Conservation (phyloP, 768 basidiomycete genomes). For the Candolleomyces aberdarensis region DNA sequence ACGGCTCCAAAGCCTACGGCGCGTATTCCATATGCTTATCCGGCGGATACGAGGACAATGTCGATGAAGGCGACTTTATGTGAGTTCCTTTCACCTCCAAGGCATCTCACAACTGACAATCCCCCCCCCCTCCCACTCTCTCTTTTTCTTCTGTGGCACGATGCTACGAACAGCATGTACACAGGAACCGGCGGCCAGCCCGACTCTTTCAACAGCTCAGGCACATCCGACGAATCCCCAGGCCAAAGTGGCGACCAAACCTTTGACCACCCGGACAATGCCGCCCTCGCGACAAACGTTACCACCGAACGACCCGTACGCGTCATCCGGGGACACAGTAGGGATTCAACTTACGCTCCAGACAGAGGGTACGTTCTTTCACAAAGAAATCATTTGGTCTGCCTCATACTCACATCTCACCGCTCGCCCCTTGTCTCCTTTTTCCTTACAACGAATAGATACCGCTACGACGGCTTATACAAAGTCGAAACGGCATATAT, state of each 20-base stretch:
- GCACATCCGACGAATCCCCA: not conserved
- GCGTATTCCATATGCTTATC: constrained; percentile 41
- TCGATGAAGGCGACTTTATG: constrained; percentile 37
- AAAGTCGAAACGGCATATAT: constrained; percentile 28
- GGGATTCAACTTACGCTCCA: constrained; percentile 19
- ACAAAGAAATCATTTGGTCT: no score
- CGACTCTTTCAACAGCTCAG: not conserved
- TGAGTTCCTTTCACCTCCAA: constrained; percentile 16
- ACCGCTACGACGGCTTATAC: constrained; percentile 45
- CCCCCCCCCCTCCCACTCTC: not conserved
- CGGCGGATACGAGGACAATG: constrained; percentile 39
- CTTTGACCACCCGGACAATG: constrained; percentile 32
- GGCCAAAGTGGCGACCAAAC: constrained; percentile 30
- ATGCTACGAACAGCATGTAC: constrained; percentile 25
- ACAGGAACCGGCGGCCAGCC: constrained; percentile 35
- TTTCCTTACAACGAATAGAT: constrained; percentile 29
- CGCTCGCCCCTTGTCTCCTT: not conserved
- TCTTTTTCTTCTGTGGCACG: not conserved
- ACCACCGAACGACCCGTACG: constrained; percentile 34
- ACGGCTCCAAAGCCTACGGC: constrained; percentile 24
- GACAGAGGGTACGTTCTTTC: no score
- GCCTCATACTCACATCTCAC: no score
- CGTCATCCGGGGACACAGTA: constrained; percentile 35
- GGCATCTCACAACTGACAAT: not conserved
- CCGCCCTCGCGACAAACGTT: constrained; percentile 28